A percentile compares a stretch with the other conserved stretches of the same genome.
Evolutionary conservation across 1,139 yeast species (phyloP).

Genomic region (Hansenula anomala): DNA sequence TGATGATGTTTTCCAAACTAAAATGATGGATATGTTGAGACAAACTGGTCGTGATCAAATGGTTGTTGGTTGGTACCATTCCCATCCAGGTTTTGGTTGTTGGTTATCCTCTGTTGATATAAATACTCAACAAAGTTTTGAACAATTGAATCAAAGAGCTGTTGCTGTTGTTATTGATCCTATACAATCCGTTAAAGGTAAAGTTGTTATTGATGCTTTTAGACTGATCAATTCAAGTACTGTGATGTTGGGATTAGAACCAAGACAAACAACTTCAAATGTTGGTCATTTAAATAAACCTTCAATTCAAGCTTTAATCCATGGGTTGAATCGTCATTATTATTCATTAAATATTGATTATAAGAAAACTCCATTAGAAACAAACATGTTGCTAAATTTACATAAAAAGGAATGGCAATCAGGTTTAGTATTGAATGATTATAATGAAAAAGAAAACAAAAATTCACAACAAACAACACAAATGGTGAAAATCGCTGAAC

Average conservation of each 20-base stretch:
- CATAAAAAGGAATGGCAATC: slow-evolving; percentile 97
- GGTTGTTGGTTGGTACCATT: slow-evolving; percentile 99
- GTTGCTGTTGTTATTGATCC: slow-evolving; percentile 99
- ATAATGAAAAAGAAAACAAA: slow-evolving; percentile 70
- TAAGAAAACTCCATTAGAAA: slow-evolving; percentile 88
- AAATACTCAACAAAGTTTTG: slow-evolving; percentile 95
- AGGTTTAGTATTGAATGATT: slow-evolving; percentile 77
- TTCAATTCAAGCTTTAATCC: slow-evolving; percentile 95
- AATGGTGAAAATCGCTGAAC: slow-evolving; percentile 88
- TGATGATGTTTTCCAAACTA: slow-evolving; percentile 97
- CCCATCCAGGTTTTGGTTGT: slow-evolving; percentile 99
- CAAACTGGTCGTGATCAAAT: slow-evolving; percentile 98
- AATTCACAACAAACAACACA: slow-evolving; percentile 70
- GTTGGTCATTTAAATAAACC: slow-evolving; percentile 95
- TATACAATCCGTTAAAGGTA: slow-evolving; percentile 96
- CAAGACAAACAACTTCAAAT: slow-evolving; percentile 95
- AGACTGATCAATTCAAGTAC: slow-evolving; percentile 87
- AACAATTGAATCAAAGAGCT: slow-evolving; percentile 89
- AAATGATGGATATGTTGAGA: slow-evolving; percentile 99
- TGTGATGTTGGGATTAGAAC: slow-evolving; percentile 94
- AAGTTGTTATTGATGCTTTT: slow-evolving; percentile 98
- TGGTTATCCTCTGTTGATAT: slow-evolving; percentile 98
- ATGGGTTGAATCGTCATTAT: slow-evolving; percentile 95
- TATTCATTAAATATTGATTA: slow-evolving; percentile 94
- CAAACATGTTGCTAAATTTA: slow-evolving; percentile 87